Base-by-base conservation (phyloP, 305 asterid genomes). In the Stenogyne calaminthoides region DNA sequence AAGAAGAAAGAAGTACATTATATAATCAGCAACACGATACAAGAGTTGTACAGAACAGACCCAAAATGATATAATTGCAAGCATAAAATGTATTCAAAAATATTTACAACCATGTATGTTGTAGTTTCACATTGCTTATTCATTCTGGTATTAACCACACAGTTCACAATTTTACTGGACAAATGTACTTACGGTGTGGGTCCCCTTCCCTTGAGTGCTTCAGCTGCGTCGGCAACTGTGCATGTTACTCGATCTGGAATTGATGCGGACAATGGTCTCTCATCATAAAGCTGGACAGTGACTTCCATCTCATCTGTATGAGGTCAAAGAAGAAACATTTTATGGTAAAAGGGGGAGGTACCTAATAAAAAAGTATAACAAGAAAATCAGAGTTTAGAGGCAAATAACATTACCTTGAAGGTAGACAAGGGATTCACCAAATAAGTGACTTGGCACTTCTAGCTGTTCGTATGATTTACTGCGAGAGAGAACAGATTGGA, bases 371-470 rank as follows among this genome's bases (percentile, higher is more conserved):
- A 55, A 34, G 64, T 12, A 61, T 27, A 11, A 57, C 54, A 12
- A 29, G 54, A 68, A 64, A 39, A 51, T 73, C 39, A 20, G 11
- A 49, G 22, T 27, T 51, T 18, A 40, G 44, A 46, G 60, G 39
- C 18, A 39, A 69, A 70, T 44, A 49, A 15, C 60, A 71, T 73
- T 82, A 94, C 99, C 99, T 88, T 87, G 92, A 81, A 94, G 96
- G 84, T 81, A 92, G 60, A 83, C 87, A 83, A 84, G 63, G 78
- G 92, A 88, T 65, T 94, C 97, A 77, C 98, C 98, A 83, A 94
- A 94, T 82, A 94, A 77, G 80, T 86, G 92, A 59, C 77, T 78
- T 40, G 97, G 98, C 73, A 94, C 96, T 77, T 88, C 96, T 56
- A 92, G 64, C 84, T 94, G 99, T 62, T 57, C 76, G 69, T 83